Evolutionary conservation across 1,284 basidiomycete species (phyloP).

Genomic region (Schizopora paradoxa): DNA sequence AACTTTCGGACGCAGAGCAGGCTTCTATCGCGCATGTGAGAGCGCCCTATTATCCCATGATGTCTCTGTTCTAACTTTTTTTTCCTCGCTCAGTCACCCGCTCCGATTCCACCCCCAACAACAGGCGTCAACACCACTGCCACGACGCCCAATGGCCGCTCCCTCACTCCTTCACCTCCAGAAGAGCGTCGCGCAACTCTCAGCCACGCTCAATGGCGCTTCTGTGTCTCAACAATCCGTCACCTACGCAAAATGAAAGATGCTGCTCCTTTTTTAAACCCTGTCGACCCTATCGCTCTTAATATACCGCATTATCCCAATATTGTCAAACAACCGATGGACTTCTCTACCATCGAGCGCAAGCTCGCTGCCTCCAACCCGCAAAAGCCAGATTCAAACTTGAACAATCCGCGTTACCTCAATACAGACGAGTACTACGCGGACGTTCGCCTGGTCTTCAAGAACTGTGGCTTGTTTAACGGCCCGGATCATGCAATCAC

Average conservation of each 20-base stretch:
- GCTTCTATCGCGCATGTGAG: slow-evolving; percentile 62
- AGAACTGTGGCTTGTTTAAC: slow-evolving; percentile 90
- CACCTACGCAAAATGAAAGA: slow-evolving; percentile 87
- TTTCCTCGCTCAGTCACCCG: slow-evolving; percentile 56
- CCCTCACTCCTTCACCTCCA: slow-evolving; percentile 29
- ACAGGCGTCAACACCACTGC: slow-evolving; percentile 27
- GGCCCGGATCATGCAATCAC: slow-evolving; percentile 84
- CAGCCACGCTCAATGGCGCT: slow-evolving; percentile 70
- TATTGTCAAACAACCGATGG: slow-evolving; percentile 91
- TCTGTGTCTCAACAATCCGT: slow-evolving; percentile 75
- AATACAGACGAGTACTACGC: slow-evolving; percentile 73
- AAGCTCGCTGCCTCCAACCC: slow-evolving; percentile 80
- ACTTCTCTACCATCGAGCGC: slow-evolving; percentile 89
- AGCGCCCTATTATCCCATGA: slow-evolving; percentile 47
- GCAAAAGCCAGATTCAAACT: slow-evolving; percentile 64
- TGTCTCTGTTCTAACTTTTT: slow-evolving; percentile 37
- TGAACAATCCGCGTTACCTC: slow-evolving; percentile 66
- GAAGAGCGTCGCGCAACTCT: slow-evolving; percentile 38
- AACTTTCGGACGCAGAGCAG: slow-evolving; percentile 48
- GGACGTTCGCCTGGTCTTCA: slow-evolving; percentile 84
- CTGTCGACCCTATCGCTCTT: slow-evolving; percentile 88
- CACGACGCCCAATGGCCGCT: slow-evolving; percentile 25
- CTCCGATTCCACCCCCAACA: slow-evolving; percentile 51
- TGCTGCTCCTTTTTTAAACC: slow-evolving; percentile 74
- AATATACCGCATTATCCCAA: slow-evolving; percentile 88